phyloP scores from a whole-genome alignment of 2,329 filamentous ascomycete species.

The Sphaerulina populicola region DNA sequence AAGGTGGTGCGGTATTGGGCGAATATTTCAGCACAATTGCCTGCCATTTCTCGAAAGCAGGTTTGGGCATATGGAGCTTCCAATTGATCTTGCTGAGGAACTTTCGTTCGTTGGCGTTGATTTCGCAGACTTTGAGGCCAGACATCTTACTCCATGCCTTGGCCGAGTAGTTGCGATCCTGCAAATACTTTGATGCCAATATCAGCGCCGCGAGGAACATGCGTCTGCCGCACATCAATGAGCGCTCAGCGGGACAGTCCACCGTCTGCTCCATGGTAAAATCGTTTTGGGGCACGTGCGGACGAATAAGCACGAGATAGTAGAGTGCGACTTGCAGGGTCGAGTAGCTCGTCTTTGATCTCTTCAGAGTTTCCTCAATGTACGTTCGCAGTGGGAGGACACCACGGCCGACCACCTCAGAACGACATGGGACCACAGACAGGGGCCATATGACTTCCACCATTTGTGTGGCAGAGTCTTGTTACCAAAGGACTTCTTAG shows the following conservation, averaged over 20 bases:
- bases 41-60: conserved; percentile 85
- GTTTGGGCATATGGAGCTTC: conserved; percentile 87
- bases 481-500: conserved; percentile 30
- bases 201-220: conserved; percentile 97
- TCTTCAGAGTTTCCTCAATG: conserved; percentile 91
- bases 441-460: conserved; percentile 96
- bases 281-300: conserved; percentile 72
- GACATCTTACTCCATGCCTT: conserved; percentile 99
- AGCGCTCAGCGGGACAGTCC: conserved; percentile 63
- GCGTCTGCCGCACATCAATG: conserved; percentile 87
- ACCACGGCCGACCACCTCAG: conserved; percentile 60
- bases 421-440: conserved; percentile 69
- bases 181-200: conserved; percentile 92
- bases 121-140: conserved; percentile 83
- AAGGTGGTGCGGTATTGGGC: conserved; percentile 43
- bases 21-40: conserved; percentile 83
- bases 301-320: conserved; percentile 89
- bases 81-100: conserved; percentile 86
- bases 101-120: conserved; percentile 92
- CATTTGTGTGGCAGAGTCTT: conserved; percentile 95
- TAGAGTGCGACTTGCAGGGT: conserved; percentile 94
- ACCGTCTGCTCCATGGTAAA: conserved; percentile 78
- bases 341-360: conserved; percentile 93
- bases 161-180: conserved; percentile 95
- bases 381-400: conserved; percentile 88